A percentile compares a stretch with the other conserved stretches of the same genome.
Evolutionary conservation across 2,329 filamentous ascomycete species (phyloP).

Genomic region (Fusarium sacchari): DNA sequence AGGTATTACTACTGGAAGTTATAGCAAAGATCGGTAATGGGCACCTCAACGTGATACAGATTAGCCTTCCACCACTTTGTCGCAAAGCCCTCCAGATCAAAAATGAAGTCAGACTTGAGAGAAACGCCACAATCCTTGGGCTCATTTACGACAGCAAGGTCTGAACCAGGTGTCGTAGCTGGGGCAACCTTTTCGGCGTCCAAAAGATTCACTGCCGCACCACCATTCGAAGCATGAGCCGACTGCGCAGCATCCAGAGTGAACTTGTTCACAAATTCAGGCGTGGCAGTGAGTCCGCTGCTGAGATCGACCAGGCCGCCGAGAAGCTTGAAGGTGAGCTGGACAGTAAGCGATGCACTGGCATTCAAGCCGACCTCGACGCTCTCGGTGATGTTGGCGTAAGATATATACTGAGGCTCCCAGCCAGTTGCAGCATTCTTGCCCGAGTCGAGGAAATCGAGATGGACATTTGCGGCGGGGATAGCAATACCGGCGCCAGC

Average conservation of each 20-base stretch:
- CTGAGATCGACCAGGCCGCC: constrained; percentile 12
- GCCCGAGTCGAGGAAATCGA: neutral
- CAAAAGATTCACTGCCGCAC: neutral
- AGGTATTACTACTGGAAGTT: neutral
- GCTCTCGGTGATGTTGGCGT: constrained; percentile 11
- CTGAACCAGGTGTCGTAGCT: neutral
- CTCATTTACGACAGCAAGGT: neutral
- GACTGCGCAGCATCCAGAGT: constrained; percentile 1
- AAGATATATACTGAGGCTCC: constrained; percentile 8
- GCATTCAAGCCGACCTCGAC: constrained; percentile 13
- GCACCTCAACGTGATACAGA: constrained; percentile 7
- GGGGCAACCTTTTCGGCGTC: neutral
- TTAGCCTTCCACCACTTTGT: constrained; percentile 18
- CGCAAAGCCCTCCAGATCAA: constrained; percentile 14
- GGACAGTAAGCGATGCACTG: constrained; percentile 1
- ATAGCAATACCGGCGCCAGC: constrained; percentile 12
- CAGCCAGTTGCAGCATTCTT: constrained; percentile 15
- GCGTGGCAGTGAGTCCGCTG: constrained; percentile 6
- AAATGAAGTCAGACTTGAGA: constrained; percentile 11
- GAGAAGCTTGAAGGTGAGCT: constrained; percentile 5
- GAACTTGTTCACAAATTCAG: constrained; percentile 14
- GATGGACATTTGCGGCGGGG: constrained; percentile 2
- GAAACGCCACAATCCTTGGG: constrained; percentile 5
- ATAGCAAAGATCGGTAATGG: constrained; percentile 9
- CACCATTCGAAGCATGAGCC: neutral